Percentiles rank a stretch among this genome's conserved stretches.
Conservation (phyloP, 805 yeast genomes). For the Isabelozyma gotoi region DNA sequence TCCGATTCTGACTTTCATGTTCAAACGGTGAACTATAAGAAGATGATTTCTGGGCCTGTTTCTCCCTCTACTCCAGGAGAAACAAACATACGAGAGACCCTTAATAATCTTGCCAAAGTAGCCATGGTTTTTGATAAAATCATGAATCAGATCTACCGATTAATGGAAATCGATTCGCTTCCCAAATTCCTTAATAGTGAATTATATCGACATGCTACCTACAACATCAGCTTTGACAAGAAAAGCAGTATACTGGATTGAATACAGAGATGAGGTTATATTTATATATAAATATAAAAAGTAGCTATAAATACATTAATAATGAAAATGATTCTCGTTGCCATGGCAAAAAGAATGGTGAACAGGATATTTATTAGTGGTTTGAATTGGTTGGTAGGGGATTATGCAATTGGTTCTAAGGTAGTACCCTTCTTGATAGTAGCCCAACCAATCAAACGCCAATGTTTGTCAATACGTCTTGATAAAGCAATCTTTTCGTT, state of each 20-base stretch:
- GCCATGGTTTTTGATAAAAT: constrained; percentile 47
- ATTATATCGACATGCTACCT: constrained; percentile 15
- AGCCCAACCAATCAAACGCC: constrained; percentile 99
- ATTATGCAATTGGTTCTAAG: constrained; percentile 66
- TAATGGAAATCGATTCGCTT: constrained; percentile 74
- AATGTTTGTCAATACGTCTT: constrained; percentile 98
- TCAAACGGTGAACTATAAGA: too few species aligned
- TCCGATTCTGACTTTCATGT: too few species aligned
- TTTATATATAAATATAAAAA: constrained; percentile 3
- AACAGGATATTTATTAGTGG: not conserved
- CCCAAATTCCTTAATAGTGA: constrained; percentile 57
- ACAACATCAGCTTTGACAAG: constrained; percentile 1
- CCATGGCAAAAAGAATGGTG: not conserved
- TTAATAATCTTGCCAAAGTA: constrained; percentile 12
- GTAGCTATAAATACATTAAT: constrained; percentile 19
- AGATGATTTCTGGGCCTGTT: too few species aligned
- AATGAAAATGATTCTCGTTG: constrained; percentile 1
- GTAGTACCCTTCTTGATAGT: constrained; percentile 93
- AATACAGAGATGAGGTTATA: not conserved
- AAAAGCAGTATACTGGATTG: too few species aligned
- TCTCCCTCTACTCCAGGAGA: too few species aligned
- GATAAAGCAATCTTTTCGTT: constrained; percentile 98
- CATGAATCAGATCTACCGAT: constrained; percentile 45
- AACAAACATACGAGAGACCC: constrained; percentile 1
- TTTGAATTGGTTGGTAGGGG: not conserved